A percentile compares a stretch with the other conserved stretches of the same genome.
Evolutionary conservation across 768 basidiomycete genomes (phyloP).

Genomic region (Plicaturopsis crispa): DNA sequence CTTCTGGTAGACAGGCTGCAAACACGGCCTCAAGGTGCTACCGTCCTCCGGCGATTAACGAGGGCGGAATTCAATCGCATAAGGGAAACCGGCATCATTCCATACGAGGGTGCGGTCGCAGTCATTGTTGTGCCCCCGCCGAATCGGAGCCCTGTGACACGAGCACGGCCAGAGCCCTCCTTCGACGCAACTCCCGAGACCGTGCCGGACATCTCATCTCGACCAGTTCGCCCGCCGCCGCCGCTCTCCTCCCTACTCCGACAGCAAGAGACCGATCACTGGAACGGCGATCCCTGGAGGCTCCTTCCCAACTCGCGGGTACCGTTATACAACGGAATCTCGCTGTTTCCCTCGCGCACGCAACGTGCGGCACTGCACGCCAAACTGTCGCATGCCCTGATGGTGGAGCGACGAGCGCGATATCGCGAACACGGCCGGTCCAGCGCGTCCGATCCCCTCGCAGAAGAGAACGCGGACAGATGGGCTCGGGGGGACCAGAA

Average conservation of each 20-base stretch:
- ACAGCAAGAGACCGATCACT: background rate
- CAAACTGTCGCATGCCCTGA: slow-evolving; percentile 38
- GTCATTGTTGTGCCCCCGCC: slow-evolving; percentile 63
- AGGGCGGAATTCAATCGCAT: slow-evolving; percentile 49
- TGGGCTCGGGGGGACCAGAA: slow-evolving; percentile 27
- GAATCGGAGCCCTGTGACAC: slow-evolving; percentile 43
- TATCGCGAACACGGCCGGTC: slow-evolving; percentile 4
- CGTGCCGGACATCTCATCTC: slow-evolving; percentile 7
- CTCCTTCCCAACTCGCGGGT: slow-evolving; percentile 27
- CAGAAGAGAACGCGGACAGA: slow-evolving; percentile 2
- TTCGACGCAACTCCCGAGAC: slow-evolving; percentile 22
- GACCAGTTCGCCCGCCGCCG: slow-evolving; percentile 13
- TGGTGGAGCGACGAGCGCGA: slow-evolving; percentile 33
- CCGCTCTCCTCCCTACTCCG: slow-evolving; percentile 18
- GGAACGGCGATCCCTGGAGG: slow-evolving; percentile 12
- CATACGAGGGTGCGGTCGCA: slow-evolving; percentile 51
- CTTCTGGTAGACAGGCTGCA: slow-evolving; percentile 42
- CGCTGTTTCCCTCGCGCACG: slow-evolving; percentile 52
- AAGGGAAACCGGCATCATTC: slow-evolving; percentile 36
- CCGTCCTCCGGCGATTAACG: slow-evolving; percentile 57
- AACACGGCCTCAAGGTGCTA: slow-evolving; percentile 15
- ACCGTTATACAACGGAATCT: slow-evolving; percentile 63
- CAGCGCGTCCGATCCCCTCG: background rate
- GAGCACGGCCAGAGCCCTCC: slow-evolving; percentile 30
- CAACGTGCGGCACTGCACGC: slow-evolving; percentile 57